Conservation (phyloP, 176 grass and related monocot genomes). For the Pontederia paniculata region DNA sequence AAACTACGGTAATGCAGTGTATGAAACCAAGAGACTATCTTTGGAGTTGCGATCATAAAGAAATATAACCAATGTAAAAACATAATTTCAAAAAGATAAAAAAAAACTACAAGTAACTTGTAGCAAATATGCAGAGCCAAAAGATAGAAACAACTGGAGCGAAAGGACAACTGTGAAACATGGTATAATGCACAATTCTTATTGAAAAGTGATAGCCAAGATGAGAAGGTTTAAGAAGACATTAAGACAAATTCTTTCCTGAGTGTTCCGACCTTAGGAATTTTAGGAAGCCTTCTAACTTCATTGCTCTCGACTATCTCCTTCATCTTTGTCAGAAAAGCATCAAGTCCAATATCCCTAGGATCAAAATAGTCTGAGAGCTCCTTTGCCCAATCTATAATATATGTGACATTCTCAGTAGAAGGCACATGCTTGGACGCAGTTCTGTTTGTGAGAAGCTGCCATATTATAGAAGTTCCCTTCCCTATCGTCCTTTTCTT, state of each 20-base stretch:
- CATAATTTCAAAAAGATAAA: too few relatives aligned
- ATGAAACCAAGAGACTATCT: too few relatives aligned
- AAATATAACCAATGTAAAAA: too few relatives aligned
- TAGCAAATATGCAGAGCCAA: too few relatives aligned
- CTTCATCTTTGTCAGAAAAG: conserved; percentile 59
- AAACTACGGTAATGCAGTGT: too few relatives aligned
- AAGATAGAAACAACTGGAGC: too few relatives aligned
- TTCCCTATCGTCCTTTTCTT: conserved; percentile 87
- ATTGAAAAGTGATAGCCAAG: too few relatives aligned
- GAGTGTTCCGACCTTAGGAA: conserved; percentile 63
- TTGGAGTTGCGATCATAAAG: too few relatives aligned
- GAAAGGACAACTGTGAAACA: too few relatives aligned
- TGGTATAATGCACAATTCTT: too few relatives aligned
- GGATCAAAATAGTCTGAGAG: conserved; percentile 63
- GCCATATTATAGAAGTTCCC: conserved; percentile 55
- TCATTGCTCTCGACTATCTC: conserved; percentile 99
- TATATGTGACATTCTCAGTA: conserved; percentile 23
- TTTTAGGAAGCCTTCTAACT: conserved; percentile 94
- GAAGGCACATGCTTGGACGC: conserved; percentile 22
- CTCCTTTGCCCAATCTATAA: conserved; percentile 38
- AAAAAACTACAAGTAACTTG: too few relatives aligned
- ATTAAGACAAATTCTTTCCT: background rate
- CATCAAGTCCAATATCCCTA: conserved; percentile 38
- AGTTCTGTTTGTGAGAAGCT: conserved; percentile 50
- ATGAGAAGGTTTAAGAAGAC: background rate